phyloP scores from a whole-genome alignment of 441 rosid genomes.

The Erodium chrysanthum region DNA sequence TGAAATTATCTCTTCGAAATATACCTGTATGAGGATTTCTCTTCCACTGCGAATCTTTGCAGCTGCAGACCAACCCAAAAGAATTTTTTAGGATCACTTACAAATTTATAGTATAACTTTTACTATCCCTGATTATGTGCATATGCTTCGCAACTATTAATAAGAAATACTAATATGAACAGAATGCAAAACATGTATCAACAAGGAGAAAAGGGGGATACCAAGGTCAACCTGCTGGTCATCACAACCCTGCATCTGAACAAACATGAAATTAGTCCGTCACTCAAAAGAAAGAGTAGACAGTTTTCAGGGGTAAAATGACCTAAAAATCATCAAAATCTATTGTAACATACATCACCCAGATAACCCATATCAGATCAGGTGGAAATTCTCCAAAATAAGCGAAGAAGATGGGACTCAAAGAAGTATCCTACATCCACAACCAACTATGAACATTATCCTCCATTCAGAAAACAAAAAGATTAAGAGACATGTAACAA shows the following conservation, averaged over 20 bases:
- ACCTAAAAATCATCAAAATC: neutral
- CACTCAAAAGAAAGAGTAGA: too few relatives aligned
- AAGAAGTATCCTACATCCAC: constrained; percentile 20
- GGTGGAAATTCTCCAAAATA: constrained; percentile 11
- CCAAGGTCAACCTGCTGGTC: constrained; percentile 51
- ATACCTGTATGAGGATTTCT: constrained; percentile 78
- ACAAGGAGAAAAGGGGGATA: constrained; percentile 21
- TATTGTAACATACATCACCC: constrained; percentile 24
- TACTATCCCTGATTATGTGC: too few relatives aligned
- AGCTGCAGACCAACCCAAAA: constrained; percentile 33
- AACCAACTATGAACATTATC: constrained; percentile 10
- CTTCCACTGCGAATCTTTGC: constrained; percentile 48
- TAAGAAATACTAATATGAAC: neutral
- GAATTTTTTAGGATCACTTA: neutral
- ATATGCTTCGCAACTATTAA: neutral
- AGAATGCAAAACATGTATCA: neutral
- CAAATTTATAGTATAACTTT: too few relatives aligned
- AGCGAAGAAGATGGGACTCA: too few relatives aligned
- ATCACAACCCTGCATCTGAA: constrained; percentile 36
- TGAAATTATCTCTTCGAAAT: neutral
- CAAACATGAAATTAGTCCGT: too few relatives aligned
- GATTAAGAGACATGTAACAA: neutral
- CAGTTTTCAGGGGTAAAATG: neutral
- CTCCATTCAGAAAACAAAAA: neutral
- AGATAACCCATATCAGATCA: constrained; percentile 34